Conservation (phyloP, 768 basidiomycete species). For the Rhodotorula babjevae region DNA sequence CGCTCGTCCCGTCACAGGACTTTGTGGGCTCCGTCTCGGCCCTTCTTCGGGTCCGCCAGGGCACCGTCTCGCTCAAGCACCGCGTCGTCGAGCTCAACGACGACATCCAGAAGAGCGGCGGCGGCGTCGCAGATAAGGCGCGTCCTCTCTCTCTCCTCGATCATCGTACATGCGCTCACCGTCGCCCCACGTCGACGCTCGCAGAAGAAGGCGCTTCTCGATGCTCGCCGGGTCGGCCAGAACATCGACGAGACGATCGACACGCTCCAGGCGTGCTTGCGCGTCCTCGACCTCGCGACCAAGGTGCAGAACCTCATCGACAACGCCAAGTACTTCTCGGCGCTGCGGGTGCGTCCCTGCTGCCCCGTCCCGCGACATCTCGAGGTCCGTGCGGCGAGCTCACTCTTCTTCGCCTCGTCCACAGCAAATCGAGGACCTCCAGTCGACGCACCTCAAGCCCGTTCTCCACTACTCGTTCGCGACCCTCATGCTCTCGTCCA, state of each 20-base stretch:
- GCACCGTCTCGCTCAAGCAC: constrained; percentile 87
- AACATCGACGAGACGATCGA: constrained; percentile 97
- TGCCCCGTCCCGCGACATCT: constrained; percentile 38
- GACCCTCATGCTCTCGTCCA: constrained; percentile 79
- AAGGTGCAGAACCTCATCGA: constrained; percentile 88
- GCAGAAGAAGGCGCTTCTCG: constrained; percentile 74
- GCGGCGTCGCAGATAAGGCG: constrained; percentile 76
- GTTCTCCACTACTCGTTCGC: constrained; percentile 90
- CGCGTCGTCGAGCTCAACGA: constrained; percentile 83
- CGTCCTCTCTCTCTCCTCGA: neutral
- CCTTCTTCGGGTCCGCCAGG: constrained; percentile 88
- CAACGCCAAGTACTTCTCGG: constrained; percentile 94
- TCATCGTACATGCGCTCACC: neutral
- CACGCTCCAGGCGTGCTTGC: constrained; percentile 83
- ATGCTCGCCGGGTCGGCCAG: constrained; percentile 84
- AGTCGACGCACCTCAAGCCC: constrained; percentile 68
- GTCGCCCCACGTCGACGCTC: too few species aligned
- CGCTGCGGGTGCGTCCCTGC: constrained; percentile 64
- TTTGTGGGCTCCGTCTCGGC: constrained; percentile 97
- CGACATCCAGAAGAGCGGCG: constrained; percentile 81
- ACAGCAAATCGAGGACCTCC: constrained; percentile 77
- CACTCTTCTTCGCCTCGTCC: neutral
- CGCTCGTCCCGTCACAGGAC: constrained; percentile 51
- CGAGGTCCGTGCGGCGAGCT: too few species aligned
- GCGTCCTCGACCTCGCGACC: constrained; percentile 85